Evolutionary conservation across 257 asterid genomes (phyloP), one percentile per base, ranked within the genome.

Genomic region (Fraxinus pennsylvanica): DNA sequence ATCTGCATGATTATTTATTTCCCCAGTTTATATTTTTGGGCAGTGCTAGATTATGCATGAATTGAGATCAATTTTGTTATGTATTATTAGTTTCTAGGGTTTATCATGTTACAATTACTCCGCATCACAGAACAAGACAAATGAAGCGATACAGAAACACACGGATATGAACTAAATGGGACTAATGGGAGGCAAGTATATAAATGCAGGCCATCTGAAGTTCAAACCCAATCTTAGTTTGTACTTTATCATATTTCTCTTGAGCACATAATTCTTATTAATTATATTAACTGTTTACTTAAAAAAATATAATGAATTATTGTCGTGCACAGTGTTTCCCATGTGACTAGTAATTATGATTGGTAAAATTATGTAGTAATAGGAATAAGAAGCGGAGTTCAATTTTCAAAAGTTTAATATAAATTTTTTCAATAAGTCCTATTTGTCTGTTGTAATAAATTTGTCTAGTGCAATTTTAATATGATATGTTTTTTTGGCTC

Each of bases 21-120:
- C 32, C 50, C 38, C 79, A 38, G 65, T 74, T 77, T 63, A 36
- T 76, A 8, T 13, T 66, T 66, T 41, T 61, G 9, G 76, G 81
- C 74, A 52, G 57, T 7, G 4, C 4, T 27, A 61, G 68, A 32
- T 22, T 25, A 5, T 61, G 35, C 35, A 38, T 54, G 22, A 47
- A 50, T 67, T 39, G 14, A 52, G 54, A 70, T 68, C 6, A 71
- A 10, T 2, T 32, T 79, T 74, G n/a, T 70, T 69, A 3, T 2
- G 59, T 63, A 71, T 59, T 45, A 43, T 45, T 68, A 43, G 41
- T 39, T 69, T 68, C 19, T 77, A 35, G 15, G 6, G 21, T 67
- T 39, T 30, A 39, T 32, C 35, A 38, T 32, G 54, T 39, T 4
- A 27, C 47, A 73, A 75, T 72, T 25, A 73, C 33, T 10, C 33